Evolutionary conservation across 306 rosid species (phyloP).

Genomic region (Gillenia trifoliata): DNA sequence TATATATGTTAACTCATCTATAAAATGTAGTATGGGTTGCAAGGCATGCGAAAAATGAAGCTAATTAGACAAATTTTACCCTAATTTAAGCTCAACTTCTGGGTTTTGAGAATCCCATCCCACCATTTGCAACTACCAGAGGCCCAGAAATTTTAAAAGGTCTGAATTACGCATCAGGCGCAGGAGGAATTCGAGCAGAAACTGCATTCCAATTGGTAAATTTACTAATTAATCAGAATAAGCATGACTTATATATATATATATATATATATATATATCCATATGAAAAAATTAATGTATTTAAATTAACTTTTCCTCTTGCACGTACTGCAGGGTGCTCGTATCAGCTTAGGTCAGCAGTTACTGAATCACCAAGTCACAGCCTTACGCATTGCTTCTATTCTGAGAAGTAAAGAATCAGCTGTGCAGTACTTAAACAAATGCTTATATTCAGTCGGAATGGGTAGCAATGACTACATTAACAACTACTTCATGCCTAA

Average conservation of each 20-base stretch:
- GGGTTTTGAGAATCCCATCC: slow-evolving; percentile 12
- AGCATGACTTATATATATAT: background rate
- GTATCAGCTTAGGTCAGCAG: slow-evolving; percentile 32
- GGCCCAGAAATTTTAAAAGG: slow-evolving; percentile 1
- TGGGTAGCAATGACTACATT: slow-evolving; percentile 59
- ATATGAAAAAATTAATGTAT: background rate
- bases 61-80: too few relatives aligned
- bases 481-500: slow-evolving; percentile 48
- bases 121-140: background rate
- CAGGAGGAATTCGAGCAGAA: slow-evolving; percentile 17
- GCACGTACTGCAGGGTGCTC: slow-evolving; percentile 34
- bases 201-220: slow-evolving; percentile 4
- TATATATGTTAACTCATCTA: too few relatives aligned
- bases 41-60: too few relatives aligned
- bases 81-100: slow-evolving; percentile 11
- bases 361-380: slow-evolving; percentile 25
- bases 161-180: slow-evolving; percentile 26
- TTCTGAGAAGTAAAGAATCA: slow-evolving; percentile 7
- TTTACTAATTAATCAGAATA: background rate
- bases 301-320: background rate
- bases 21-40: too few relatives aligned
- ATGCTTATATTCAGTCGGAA: slow-evolving; percentile 51
- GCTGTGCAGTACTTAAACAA: slow-evolving; percentile 25
- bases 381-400: slow-evolving; percentile 12
- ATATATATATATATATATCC: too few relatives aligned